Evolutionary conservation across 208 protist genomes (phyloP).

Genomic region (Porcisia hertigi): DNA sequence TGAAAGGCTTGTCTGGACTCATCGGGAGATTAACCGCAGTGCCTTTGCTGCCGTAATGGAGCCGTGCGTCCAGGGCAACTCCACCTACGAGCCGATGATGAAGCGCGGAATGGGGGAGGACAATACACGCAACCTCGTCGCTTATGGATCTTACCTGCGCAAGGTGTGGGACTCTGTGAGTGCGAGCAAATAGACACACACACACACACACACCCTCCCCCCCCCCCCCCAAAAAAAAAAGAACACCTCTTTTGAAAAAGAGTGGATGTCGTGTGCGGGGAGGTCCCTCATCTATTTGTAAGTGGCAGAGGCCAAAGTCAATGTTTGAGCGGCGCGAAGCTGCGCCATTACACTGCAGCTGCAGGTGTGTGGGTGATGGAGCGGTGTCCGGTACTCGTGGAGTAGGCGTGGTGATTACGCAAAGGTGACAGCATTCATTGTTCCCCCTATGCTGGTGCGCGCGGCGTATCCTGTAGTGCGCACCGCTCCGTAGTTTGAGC

Average conservation of each 20-base stretch:
- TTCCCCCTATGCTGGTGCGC: neutral
- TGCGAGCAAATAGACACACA: constrained; percentile 19
- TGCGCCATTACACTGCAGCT: neutral
- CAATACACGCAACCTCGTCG: constrained; percentile 49
- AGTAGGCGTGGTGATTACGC: neutral
- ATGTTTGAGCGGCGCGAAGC: neutral
- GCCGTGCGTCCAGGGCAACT: constrained; percentile 55
- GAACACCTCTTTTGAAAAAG: neutral
- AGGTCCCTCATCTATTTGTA: too few relatives aligned
- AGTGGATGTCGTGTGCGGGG: neutral
- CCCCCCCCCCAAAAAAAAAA: too few relatives aligned
- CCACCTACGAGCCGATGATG: constrained; percentile 60
- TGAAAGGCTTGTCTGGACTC: constrained; percentile 50
- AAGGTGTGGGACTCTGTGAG: constrained; percentile 58
- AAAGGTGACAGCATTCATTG: neutral
- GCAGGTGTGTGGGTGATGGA: neutral
- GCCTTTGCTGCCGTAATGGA: constrained; percentile 47
- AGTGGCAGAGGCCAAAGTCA: neutral
- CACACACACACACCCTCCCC: too few relatives aligned
- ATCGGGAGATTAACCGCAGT: constrained; percentile 33
- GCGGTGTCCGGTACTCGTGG: neutral
- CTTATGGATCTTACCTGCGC: constrained; percentile 68
- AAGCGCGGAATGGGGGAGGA: constrained; percentile 76
- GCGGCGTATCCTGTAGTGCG: neutral
- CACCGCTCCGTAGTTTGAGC: neutral